phyloP scores from a whole-genome alignment of 345 rosid genomes.

The Raphanus sativus region DNA sequence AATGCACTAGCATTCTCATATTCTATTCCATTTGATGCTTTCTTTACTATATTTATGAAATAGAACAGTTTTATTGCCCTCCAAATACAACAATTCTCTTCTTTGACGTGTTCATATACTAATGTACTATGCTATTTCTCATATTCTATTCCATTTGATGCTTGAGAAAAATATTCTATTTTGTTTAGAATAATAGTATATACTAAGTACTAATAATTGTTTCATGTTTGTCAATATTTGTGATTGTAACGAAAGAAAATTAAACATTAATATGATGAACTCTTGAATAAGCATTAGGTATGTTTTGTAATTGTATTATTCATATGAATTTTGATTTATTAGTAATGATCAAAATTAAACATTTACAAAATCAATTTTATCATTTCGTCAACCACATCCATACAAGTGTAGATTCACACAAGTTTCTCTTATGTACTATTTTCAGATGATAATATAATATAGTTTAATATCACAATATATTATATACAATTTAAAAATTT shows the following conservation, averaged over 20 bases:
- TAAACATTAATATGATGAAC: not conserved
- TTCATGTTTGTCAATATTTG: not conserved
- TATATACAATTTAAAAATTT: no score
- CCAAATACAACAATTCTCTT: not conserved
- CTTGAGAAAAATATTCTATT: not conserved
- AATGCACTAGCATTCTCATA: no score
- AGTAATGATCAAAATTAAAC: no score
- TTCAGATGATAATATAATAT: not conserved
- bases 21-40: no score
- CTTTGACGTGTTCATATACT: not conserved
- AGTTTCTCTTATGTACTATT: not conserved
- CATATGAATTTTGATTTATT: not conserved
- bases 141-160: no score
- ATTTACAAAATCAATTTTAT: no score
- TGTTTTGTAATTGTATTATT: not conserved
- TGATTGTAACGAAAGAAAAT: not conserved
- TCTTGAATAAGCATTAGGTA: not conserved
- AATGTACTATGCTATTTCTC: not conserved
- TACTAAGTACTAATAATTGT: not conserved
- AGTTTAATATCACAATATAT: not conserved
- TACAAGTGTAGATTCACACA: not conserved
- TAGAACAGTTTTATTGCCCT: not conserved
- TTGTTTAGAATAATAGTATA: not conserved
- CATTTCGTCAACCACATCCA: not conserved
- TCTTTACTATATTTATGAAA: not conserved